These are phyloP conservation scores for Globisporangium cederbergense DNA, from an alignment of 352 stramenopile species.

Conservation along the genomic window DNA sequence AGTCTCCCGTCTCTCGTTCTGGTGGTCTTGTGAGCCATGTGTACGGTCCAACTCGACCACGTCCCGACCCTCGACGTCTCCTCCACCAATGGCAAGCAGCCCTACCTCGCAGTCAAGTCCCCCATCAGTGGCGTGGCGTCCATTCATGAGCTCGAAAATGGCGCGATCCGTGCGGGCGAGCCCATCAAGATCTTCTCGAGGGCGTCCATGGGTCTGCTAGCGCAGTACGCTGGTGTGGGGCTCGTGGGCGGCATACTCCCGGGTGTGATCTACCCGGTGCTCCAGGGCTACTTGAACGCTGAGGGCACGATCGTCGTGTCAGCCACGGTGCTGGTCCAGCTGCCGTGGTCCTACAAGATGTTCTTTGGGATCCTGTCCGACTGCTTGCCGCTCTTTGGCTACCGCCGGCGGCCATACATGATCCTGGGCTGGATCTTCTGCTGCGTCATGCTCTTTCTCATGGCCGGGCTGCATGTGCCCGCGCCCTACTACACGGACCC, in stretches of 20 bases:
- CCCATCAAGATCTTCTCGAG: conserved; percentile 29
- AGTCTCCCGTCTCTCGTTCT: background rate
- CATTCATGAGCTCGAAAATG: conserved; percentile 21
- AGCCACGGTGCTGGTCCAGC: conserved; percentile 40
- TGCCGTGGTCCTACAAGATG: conserved; percentile 60
- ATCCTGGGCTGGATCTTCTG: conserved; percentile 49
- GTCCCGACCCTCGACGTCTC: conserved; percentile 5
- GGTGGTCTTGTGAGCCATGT: conserved; percentile 7
- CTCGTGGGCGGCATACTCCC: conserved; percentile 47
- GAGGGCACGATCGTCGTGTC: conserved; percentile 54
- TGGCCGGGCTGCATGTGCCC: conserved; percentile 32
- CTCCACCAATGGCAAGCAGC: conserved; percentile 4
- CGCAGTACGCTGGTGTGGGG: conserved; percentile 54
- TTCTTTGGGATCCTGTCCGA: conserved; percentile 59
- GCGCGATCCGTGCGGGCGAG: conserved; percentile 28
- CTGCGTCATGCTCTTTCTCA: conserved; percentile 44
- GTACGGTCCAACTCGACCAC: background rate
- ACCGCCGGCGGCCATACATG: conserved; percentile 58
- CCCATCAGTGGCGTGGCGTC: background rate
- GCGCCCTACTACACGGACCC: conserved; percentile 49
- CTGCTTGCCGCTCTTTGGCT: conserved; percentile 57
- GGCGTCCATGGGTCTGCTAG: conserved; percentile 34
- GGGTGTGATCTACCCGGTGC: conserved; percentile 49
- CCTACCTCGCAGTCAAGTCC: conserved; percentile 10
- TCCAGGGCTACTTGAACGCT: conserved; percentile 54